phyloP scores from a whole-genome alignment of 2,329 filamentous ascomycete genomes.

The Colletotrichum salicis region DNA sequence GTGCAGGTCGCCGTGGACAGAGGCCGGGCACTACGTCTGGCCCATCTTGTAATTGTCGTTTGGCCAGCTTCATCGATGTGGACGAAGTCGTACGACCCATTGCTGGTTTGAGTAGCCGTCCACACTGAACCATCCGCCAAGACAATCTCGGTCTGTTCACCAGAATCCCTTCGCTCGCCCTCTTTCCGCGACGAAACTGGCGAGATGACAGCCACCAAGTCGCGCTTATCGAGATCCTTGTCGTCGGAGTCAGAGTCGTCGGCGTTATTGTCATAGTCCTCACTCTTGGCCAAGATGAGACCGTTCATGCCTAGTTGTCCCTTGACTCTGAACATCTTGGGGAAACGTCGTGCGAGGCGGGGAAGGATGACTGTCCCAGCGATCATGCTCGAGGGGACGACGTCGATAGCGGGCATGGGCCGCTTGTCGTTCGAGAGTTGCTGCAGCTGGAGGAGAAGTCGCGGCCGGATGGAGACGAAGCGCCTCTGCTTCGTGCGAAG shows the following conservation, averaged over 20 bases:
- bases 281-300: conserved; percentile 76
- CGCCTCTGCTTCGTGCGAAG: conserved; percentile 70
- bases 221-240: conserved; percentile 59
- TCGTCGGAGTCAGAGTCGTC: conserved; percentile 62
- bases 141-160: conserved; percentile 72
- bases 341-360: conserved; percentile 68
- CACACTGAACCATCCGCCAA: conserved; percentile 72
- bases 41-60: conserved; percentile 75
- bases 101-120: conserved; percentile 62
- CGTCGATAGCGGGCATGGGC: conserved; percentile 76
- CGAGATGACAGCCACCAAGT: conserved; percentile 72
- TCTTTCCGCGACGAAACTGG: conserved; percentile 62
- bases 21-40: conserved; percentile 54
- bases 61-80: conserved; percentile 67
- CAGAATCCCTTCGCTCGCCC: conserved; percentile 57
- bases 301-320: conserved; percentile 75
- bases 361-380: conserved; percentile 66
- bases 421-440: conserved; percentile 69
- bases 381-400: conserved; percentile 75
- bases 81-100: conserved; percentile 74
- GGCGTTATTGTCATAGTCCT: conserved; percentile 64
- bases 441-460: conserved; percentile 78
- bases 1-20: conserved; percentile 38
- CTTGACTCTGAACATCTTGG: conserved; percentile 71
- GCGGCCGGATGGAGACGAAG: conserved; percentile 74